phyloP scores from a whole-genome alignment of 306 rosid species.

The Luffa aegyptiaca region DNA sequence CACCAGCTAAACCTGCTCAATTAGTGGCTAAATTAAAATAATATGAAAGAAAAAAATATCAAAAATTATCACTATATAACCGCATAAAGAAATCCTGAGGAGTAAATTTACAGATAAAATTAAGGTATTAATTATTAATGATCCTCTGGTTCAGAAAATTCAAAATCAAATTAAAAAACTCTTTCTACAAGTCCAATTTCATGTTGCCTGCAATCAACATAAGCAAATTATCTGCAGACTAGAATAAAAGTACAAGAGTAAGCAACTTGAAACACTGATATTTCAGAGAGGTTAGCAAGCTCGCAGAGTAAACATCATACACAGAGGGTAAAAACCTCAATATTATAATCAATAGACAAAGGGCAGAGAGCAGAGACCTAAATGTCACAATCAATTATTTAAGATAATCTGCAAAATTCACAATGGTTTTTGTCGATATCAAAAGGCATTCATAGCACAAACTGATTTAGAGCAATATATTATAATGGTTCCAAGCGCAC shows the following conservation, averaged over 20 bases:
- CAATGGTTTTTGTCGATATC: neutral
- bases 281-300: neutral
- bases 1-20: constrained; percentile 93
- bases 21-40: constrained; percentile 10
- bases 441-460: neutral
- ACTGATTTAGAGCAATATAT: neutral
- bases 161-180: neutral
- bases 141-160: neutral
- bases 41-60: constrained; percentile 3
- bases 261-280: neutral
- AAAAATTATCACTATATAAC: neutral
- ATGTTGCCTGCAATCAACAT: neutral
- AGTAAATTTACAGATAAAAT: neutral
- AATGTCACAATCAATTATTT: neutral
- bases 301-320: neutral
- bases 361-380: neutral
- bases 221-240: constrained; percentile 1
- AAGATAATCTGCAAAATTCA: neutral
- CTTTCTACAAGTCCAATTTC: neutral
- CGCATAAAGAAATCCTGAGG: neutral
- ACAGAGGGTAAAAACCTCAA: neutral
- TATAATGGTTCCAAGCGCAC: neutral
- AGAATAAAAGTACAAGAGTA: neutral
- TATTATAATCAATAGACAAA: neutral
- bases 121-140: neutral